Evolutionary conservation across 2,329 filamentous ascomycete genomes (phyloP).

Genomic region (Emmonsia crescens): DNA sequence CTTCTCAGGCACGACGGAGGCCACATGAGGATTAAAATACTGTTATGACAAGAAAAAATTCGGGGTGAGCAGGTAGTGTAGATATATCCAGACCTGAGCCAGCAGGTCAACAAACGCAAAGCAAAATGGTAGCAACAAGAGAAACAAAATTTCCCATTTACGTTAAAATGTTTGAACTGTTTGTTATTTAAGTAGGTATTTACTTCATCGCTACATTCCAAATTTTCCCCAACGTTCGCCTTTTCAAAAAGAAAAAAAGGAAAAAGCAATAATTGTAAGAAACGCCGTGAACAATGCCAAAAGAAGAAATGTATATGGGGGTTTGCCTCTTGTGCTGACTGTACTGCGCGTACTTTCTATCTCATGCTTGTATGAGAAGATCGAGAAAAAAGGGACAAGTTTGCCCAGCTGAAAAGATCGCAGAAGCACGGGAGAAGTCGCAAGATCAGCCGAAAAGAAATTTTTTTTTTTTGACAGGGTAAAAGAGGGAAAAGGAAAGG

Average conservation of each 20-base stretch:
- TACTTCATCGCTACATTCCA: background rate
- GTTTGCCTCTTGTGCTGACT: background rate
- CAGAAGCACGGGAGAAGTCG: background rate
- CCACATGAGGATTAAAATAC: no score
- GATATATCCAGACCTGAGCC: background rate
- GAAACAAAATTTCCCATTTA: background rate
- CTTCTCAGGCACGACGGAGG: no score
- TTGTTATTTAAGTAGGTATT: background rate
- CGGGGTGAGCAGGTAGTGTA: background rate
- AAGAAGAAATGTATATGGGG: background rate
- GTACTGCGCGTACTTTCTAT: background rate
- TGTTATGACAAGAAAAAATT: no score
- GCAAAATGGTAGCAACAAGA: background rate
- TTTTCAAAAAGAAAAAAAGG: background rate
- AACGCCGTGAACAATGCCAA: conserved; percentile 2
- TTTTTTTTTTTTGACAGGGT: conserved; percentile 28
- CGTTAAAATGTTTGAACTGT: background rate
- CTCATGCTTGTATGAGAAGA: background rate
- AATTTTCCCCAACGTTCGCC: conserved; percentile 4
- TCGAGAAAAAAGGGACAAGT: background rate
- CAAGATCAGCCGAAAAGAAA: conserved; percentile 16
- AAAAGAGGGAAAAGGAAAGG: conserved; percentile 31
- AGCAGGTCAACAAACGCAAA: no score
- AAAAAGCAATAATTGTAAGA: background rate
- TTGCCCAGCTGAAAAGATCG: background rate